Evolutionary conservation across 495 filamentous ascomycete genomes (phyloP), one percentile per base, ranked within the genome.

Genomic region (Xylona heveae): DNA sequence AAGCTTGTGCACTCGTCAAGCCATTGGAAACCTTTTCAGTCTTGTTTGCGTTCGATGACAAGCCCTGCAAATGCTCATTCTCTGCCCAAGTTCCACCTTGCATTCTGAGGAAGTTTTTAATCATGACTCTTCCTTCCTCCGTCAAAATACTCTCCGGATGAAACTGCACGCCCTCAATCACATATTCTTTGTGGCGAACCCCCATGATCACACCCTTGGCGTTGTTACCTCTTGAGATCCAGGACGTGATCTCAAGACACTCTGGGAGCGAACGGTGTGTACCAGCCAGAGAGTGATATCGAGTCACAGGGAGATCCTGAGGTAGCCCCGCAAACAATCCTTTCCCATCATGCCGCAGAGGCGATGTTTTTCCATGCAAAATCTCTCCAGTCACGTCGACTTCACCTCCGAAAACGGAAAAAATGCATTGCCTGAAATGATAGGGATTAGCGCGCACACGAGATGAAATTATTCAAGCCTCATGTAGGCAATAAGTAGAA

Each of bases 91-190:
- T 94, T 15, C 88, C 88, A 2, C 79, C 73, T 35, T 69, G 72
- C 61, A 93, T 73, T 31, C 59, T 63, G 18, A 97, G 57, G 50
- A 97, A 97, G 45, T 95, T 97, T 42, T 68, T 72, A 43, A 95
- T 64, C 80, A 97, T 94, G 6, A 62, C 46, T 19, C 79, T 76
- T 7, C 88, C 88, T 37, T 88, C 71, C 35, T 71, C 78, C 0
- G 88, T 94, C 19, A 97, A 53, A 33, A 97, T 97, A 47, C 85
- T 94, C 51, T 97, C 88, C 0, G 88, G 88, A 46, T 97, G 88
- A 49, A 94, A 97, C 48, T 97, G 88, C 12, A 95, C 83, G 19
- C 85, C 88, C 47, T 97, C 88, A 3, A 97, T 62, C 0, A 78
- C 59, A 44, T 77, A 71, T 46, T 85, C 65, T 53, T 90, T 93